These are phyloP conservation scores for Lotus japonicus DNA, from an alignment of 306 rosid genomes.

Conservation along the genomic window DNA sequence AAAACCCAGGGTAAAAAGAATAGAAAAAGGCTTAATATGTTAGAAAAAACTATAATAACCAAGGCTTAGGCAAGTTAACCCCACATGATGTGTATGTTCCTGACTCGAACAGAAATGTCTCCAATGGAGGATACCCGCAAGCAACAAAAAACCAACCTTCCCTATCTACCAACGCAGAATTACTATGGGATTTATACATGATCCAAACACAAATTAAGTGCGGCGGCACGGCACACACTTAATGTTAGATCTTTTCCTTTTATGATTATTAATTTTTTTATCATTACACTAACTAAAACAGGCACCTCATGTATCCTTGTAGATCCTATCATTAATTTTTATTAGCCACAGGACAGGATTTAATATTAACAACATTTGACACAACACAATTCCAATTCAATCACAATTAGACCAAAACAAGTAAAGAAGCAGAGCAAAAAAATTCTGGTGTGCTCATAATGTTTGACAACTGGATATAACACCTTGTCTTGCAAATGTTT, in stretches of 20 bases:
- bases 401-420: not conserved
- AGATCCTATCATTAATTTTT: slow-evolving; percentile 16
- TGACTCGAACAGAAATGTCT: too few relatives aligned
- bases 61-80: too few relatives aligned
- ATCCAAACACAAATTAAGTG: too few relatives aligned
- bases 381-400: slow-evolving; percentile 15
- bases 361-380: not conserved
- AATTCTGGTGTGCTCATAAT: not conserved
- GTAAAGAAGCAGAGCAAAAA: not conserved
- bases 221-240: too few relatives aligned
- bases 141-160: too few relatives aligned
- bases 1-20: not conserved
- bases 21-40: not conserved
- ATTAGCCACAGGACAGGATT: slow-evolving; percentile 5
- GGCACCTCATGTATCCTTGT: not conserved
- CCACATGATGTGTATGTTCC: too few relatives aligned
- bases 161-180: too few relatives aligned
- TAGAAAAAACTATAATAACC: too few relatives aligned
- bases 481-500: slow-evolving; percentile 7
- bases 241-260: not conserved
- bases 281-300: not conserved
- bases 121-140: too few relatives aligned
- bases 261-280: not conserved
- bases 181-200: too few relatives aligned
- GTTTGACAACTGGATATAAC: not conserved